These are phyloP conservation scores for Colletotrichum cuscutae DNA, from an alignment of 2,329 filamentous ascomycete genomes.

Conservation along the genomic window DNA sequence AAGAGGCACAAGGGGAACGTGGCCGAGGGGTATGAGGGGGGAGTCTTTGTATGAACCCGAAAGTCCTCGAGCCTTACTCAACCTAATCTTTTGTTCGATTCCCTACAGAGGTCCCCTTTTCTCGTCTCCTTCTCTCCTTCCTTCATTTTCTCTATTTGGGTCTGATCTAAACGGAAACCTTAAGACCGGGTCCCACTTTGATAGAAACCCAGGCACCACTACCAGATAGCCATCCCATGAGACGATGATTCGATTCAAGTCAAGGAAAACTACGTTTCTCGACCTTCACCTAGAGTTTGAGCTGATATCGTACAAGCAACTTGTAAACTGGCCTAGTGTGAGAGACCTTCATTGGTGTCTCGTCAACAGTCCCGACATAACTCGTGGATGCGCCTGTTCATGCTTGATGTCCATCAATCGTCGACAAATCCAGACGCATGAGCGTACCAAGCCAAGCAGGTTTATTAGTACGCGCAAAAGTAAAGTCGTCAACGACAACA, in stretches of 20 bases:
- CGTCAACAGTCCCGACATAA: too few relatives aligned
- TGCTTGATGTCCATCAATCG: accelerated
- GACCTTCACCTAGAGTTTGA: background rate
- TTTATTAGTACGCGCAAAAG: background rate
- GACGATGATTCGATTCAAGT: background rate
- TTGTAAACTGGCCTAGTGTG: background rate
- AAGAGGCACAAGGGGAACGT: background rate
- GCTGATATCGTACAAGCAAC: background rate
- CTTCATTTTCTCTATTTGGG: too few relatives aligned
- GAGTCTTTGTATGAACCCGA: background rate
- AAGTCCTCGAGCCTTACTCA: too few relatives aligned
- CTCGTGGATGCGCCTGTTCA: background rate
- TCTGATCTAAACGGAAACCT: too few relatives aligned
- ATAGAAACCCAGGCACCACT: too few relatives aligned
- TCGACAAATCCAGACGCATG: background rate
- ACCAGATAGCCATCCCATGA: background rate
- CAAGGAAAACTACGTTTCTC: background rate
- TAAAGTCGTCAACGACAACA: background rate
- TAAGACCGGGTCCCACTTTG: too few relatives aligned
- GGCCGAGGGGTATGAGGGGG: background rate
- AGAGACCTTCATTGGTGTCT: background rate
- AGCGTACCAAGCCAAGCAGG: background rate
- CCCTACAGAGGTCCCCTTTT: too few relatives aligned
- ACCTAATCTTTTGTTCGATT: too few relatives aligned
- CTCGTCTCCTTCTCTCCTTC: too few relatives aligned